Evolutionary conservation across 2,329 filamentous ascomycete species (phyloP).

Genomic region (Microsporum audouinii): DNA sequence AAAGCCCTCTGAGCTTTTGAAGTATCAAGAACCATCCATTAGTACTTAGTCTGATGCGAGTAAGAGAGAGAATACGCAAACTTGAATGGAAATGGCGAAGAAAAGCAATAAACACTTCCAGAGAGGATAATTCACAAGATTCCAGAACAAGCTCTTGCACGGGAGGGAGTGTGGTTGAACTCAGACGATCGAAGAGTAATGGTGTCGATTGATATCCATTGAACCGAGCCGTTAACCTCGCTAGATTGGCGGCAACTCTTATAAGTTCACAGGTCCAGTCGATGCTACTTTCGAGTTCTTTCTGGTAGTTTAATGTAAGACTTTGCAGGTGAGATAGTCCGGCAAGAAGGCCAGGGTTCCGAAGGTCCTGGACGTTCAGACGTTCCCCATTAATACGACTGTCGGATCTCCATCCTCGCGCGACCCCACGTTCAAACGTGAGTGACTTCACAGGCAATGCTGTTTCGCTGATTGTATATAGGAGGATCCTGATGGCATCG

Average conservation of each 20-base stretch:
- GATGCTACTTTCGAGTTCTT: background rate
- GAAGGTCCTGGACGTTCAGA: background rate
- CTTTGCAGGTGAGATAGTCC: background rate
- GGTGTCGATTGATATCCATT: background rate
- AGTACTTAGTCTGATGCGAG: background rate
- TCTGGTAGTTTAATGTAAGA: background rate
- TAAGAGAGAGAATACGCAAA: background rate
- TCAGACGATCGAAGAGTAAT: background rate
- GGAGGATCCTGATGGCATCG: background rate
- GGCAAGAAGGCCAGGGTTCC: background rate
- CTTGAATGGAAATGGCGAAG: background rate
- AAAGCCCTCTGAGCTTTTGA: background rate
- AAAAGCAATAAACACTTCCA: background rate
- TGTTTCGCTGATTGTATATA: background rate
- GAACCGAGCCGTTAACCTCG: background rate
- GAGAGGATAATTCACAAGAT: background rate
- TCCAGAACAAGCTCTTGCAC: background rate
- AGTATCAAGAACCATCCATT: background rate
- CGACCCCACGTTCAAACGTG: background rate
- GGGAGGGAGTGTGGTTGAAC: background rate
- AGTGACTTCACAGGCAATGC: background rate
- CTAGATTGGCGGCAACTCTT: background rate
- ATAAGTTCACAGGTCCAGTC: background rate
- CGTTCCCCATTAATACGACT: background rate
- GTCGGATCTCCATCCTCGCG: background rate